Evolutionary conservation across 345 rosid genomes (phyloP).

Genomic region (Punica granatum): DNA sequence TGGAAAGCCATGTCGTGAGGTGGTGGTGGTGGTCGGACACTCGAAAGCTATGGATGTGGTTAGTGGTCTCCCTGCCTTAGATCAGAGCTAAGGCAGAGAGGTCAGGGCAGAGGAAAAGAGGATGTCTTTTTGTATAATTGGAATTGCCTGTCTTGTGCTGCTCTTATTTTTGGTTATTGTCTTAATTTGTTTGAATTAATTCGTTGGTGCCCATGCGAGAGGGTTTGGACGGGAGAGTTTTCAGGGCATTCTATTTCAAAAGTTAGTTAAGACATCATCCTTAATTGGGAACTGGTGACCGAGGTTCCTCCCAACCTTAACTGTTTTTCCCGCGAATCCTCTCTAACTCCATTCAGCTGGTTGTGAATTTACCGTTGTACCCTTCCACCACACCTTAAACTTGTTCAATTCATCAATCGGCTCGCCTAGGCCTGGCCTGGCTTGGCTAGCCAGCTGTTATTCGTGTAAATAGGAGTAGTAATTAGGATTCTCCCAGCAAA

Average conservation of each 20-base stretch:
- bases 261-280: slow-evolving; percentile 22
- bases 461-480: no score
- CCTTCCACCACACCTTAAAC: no score
- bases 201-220: slow-evolving; percentile 7
- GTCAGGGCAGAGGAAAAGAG: background rate
- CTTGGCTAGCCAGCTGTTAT: no score
- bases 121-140: slow-evolving; percentile 8
- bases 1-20: slow-evolving; percentile 60
- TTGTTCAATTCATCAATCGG: no score
- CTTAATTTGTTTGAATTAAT: slow-evolving; percentile 12
- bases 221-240: slow-evolving; percentile 55
- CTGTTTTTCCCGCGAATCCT: slow-evolving; percentile 28
- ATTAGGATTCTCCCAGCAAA: no score
- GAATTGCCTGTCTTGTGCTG: background rate
- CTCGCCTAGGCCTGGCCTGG: no score
- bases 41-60: no score
- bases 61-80: slow-evolving; percentile 13
- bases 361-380: background rate
- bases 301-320: slow-evolving; percentile 6
- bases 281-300: slow-evolving; percentile 7
- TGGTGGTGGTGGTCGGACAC: no score
- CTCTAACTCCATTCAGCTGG: no score
- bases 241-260: slow-evolving; percentile 34
- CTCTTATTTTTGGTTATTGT: slow-evolving; percentile 4
- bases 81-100: slow-evolving; percentile 20